phyloP scores from a whole-genome alignment of 345 rosid genomes.

The Hirschfeldia incana region DNA sequence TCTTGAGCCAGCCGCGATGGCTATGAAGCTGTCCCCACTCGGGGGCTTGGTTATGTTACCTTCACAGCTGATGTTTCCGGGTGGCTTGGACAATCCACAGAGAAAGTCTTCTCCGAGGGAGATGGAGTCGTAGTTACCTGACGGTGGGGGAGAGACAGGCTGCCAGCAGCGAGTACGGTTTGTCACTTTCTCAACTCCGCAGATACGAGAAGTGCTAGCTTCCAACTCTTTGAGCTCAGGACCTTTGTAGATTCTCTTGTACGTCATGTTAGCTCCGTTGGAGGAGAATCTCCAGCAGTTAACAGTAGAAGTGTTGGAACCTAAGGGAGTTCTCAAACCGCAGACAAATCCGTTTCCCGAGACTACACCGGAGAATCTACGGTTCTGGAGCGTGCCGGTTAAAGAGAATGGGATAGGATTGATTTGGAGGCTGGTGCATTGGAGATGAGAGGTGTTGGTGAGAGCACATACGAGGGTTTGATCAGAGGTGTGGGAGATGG shows the following conservation, averaged over 20 bases:
- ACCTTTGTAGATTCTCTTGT: conserved; percentile 48
- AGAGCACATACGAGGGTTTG: conserved; percentile 59
- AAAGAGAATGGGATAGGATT: conserved; percentile 29
- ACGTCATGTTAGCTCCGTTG: conserved; percentile 15
- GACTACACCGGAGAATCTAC: conserved; percentile 50
- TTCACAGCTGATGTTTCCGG: conserved; percentile 37
- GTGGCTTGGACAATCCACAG: conserved; percentile 50
- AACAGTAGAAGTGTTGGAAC: conserved; percentile 40
- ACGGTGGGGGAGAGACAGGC: conserved; percentile 21
- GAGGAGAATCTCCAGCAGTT: conserved; percentile 63
- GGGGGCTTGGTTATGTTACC: neutral
- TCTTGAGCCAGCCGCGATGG: conserved; percentile 55
- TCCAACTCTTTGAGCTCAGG: conserved; percentile 44
- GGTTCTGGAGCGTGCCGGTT: neutral
- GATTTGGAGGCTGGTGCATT: conserved; percentile 51
- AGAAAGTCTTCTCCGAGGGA: conserved; percentile 58
- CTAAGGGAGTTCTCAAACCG: conserved; percentile 31
- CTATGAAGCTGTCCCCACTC: conserved; percentile 35
- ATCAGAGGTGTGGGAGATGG: conserved; percentile 51
- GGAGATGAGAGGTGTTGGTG: conserved; percentile 32
- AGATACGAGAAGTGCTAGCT: conserved; percentile 52
- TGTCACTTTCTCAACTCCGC: conserved; percentile 51
- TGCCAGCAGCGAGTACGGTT: conserved; percentile 58
- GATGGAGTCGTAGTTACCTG: conserved; percentile 17
- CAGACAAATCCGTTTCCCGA: conserved; percentile 72